Evolutionary conservation across 2,329 filamentous ascomycete genomes (phyloP).

Genomic region (Davidsoniella virescens): DNA sequence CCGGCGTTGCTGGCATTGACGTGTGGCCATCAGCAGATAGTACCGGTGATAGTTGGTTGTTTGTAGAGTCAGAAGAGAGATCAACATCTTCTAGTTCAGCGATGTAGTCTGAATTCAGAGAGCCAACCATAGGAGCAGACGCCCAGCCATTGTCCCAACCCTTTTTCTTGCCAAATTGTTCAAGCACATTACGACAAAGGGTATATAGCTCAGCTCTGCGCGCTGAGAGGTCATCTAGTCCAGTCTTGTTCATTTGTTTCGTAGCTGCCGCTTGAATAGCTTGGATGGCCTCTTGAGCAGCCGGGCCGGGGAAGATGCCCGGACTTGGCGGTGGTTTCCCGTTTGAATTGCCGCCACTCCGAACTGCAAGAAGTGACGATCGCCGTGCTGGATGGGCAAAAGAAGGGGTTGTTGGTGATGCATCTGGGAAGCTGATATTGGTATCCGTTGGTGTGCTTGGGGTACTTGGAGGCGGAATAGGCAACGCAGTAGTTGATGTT

Average conservation of each 20-base stretch:
- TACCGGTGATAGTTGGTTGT: background rate
- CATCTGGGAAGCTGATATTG: slow-evolving; percentile 29
- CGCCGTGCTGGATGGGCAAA: slow-evolving; percentile 49
- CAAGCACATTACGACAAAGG: slow-evolving; percentile 63
- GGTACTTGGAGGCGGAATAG: slow-evolving; percentile 35
- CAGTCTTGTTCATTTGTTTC: slow-evolving; percentile 38
- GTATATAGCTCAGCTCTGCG: slow-evolving; percentile 68
- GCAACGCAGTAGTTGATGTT: slow-evolving; percentile 51
- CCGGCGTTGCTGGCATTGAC: slow-evolving; percentile 2
- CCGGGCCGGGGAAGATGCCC: slow-evolving; percentile 34
- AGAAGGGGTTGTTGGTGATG: slow-evolving; percentile 19
- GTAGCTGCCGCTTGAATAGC: slow-evolving; percentile 23
- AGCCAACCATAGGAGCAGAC: slow-evolving; percentile 34
- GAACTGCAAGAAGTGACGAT: slow-evolving; percentile 38
- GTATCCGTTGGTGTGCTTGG: slow-evolving; percentile 11
- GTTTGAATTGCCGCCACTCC: slow-evolving; percentile 20
- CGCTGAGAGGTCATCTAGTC: slow-evolving; percentile 68
- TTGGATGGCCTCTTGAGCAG: slow-evolving; percentile 22
- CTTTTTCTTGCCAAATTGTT: slow-evolving; percentile 52
- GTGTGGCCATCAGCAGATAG: background rate
- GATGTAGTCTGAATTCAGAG: slow-evolving; percentile 24
- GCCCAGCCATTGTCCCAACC: slow-evolving; percentile 69
- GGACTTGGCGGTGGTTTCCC: slow-evolving; percentile 28
- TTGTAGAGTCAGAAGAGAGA: slow-evolving; percentile 23
- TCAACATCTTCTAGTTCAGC: slow-evolving; percentile 41